Conservation (phyloP, 2,329 filamentous ascomycete genomes). For the Grosmannia huntii region DNA sequence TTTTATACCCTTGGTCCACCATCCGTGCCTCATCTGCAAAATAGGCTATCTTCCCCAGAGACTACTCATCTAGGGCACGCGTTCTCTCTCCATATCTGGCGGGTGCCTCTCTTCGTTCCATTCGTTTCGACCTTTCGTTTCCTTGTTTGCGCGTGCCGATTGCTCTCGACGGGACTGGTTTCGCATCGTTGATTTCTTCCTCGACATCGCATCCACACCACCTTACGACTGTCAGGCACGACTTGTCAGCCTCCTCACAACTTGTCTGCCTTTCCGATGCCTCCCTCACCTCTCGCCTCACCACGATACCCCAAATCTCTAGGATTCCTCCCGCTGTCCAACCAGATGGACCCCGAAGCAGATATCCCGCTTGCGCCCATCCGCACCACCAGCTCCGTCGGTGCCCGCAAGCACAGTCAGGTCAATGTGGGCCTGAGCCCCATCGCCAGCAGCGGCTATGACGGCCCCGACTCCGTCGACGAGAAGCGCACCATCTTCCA, state of each 20-base stretch:
- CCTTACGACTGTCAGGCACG: neutral
- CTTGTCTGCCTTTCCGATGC: constrained; percentile 2
- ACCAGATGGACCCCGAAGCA: constrained; percentile 17
- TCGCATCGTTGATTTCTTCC: neutral
- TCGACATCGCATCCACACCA: neutral
- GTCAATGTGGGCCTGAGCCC: constrained; percentile 15
- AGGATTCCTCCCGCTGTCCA: constrained; percentile 13
- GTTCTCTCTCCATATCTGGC: neutral
- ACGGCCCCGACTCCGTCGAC: constrained; percentile 15
- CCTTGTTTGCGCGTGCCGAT: neutral
- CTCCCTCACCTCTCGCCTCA: constrained; percentile 9
- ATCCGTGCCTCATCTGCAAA: neutral
- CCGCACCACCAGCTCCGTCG: constrained; percentile 39
- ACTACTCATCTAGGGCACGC: neutral
- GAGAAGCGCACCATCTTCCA: constrained; percentile 36
- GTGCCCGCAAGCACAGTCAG: constrained; percentile 26
- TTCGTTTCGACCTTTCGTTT: neutral
- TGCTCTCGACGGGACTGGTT: neutral
- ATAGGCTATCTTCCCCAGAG: neutral
- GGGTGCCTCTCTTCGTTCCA: neutral
- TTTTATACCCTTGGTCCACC: neutral
- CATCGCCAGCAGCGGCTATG: constrained; percentile 3
- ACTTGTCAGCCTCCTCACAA: neutral
- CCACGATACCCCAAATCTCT: constrained; percentile 12
- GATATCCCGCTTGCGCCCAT: constrained; percentile 45